Evolutionary conservation across 1,284 basidiomycete species (phyloP).

Genomic region (Leccinum pachyderme): DNA sequence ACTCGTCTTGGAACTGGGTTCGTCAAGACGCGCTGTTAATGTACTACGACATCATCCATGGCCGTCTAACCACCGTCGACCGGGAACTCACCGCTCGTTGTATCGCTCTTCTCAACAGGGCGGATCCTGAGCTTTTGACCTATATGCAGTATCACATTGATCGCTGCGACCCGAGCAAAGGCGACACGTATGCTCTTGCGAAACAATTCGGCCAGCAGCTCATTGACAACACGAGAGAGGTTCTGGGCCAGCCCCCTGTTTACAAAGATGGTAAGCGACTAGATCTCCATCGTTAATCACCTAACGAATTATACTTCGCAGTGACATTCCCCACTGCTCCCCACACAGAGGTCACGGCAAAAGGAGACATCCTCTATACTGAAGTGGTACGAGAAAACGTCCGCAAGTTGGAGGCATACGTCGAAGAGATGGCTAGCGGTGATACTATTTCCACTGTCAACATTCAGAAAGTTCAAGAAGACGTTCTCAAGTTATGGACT

Average conservation of each 20-base stretch:
- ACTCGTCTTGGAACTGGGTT: slow-evolving; percentile 99
- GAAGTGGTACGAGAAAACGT: slow-evolving; percentile 95
- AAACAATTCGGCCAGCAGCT: slow-evolving; percentile 97
- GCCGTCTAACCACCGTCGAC: slow-evolving; percentile 89
- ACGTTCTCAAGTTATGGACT: slow-evolving; percentile 95
- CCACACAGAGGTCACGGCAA: slow-evolving; percentile 87
- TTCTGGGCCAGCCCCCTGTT: slow-evolving; percentile 77
- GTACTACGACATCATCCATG: slow-evolving; percentile 98
- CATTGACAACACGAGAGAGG: slow-evolving; percentile 90
- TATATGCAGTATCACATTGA: slow-evolving; percentile 98
- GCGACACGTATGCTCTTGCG: slow-evolving; percentile 89
- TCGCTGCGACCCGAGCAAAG: slow-evolving; percentile 76
- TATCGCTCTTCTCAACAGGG: slow-evolving; percentile 96
- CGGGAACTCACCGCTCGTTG: slow-evolving; percentile 96
- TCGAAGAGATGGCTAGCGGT: slow-evolving; percentile 97
- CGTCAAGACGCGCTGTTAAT: slow-evolving; percentile 93
- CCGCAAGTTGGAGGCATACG: slow-evolving; percentile 96
- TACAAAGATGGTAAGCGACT: slow-evolving; percentile 86
- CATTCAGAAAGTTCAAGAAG: slow-evolving; percentile 95
- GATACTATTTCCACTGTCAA: slow-evolving; percentile 85
- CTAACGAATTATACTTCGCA: slow-evolving; percentile 30
- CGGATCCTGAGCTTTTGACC: slow-evolving; percentile 83
- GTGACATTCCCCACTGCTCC: slow-evolving; percentile 99
- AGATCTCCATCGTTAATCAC: neutral
- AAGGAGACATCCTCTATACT: slow-evolving; percentile 93